Base-by-base conservation (phyloP, 768 basidiomycete species). In the Tylopilus balloui region DNA sequence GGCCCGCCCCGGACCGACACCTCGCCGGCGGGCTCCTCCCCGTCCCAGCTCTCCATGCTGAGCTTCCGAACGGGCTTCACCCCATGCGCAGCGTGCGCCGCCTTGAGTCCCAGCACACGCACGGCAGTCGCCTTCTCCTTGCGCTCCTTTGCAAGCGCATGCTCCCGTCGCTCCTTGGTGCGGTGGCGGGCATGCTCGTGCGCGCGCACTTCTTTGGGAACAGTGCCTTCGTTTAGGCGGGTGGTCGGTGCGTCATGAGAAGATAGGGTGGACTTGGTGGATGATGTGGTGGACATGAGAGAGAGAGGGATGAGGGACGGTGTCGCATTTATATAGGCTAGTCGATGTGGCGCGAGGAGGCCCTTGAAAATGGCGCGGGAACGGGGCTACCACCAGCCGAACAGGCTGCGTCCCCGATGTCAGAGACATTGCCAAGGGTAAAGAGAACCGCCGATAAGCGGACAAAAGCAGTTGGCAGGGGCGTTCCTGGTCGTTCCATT, bases 181-280 rank as follows among this genome's bases (percentile, higher is more conserved):
- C 58, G 66, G 27, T 67, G 66, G 48, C 68, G 66, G 8, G 66
- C 67, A 25, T 64, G 68, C 55, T 68, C 66, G 12, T 53, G 58
- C 19, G 66, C 68, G 14, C 66, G 67, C 32, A 59, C 58, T 43
- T 69, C 67, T 46, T 68, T 68, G 28, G 56, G 41, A 23, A 6
- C 45, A 2, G 43, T 10, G 23, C 50, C 52, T 44, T 57, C 62
- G 34, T 56, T 57, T 42, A 60, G 17, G 40, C 54, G 53, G 43
- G 48, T 38, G 38, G 31, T 45, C 37, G 38, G 41, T 19, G 51
- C 40, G 35, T 67, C 62, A 60, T 66, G 48, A 39, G 47, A 27
- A 23, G 52, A 35, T 43, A 47, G 41, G 29, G 57, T 54, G 21
- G 66, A 48, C 44, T 56, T 57, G 47, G 48, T 54, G 36, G 55